phyloP scores from a whole-genome alignment of 805 yeast species.

The Candida ulmi region DNA sequence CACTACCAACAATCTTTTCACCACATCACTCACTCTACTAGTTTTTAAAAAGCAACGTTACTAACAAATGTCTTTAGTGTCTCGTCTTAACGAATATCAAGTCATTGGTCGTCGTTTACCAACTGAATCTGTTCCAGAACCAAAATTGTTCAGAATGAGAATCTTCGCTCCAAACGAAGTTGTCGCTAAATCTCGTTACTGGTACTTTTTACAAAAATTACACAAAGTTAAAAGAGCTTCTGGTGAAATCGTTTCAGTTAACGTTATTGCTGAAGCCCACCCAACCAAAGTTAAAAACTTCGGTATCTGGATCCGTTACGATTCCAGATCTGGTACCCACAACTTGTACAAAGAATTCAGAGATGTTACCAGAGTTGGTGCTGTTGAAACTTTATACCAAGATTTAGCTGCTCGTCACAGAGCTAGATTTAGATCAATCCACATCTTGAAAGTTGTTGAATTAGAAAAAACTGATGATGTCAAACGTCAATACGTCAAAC shows the following conservation, averaged over 20 bases:
- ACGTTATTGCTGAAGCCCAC: constrained; percentile 86
- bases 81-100: constrained; percentile 98
- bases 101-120: constrained; percentile 99
- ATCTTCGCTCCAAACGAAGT: constrained; percentile 98
- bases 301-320: constrained; percentile 99
- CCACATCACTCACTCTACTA: neutral
- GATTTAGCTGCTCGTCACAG: constrained; percentile 99
- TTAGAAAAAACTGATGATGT: constrained; percentile 96
- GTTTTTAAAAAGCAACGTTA: constrained; percentile 7
- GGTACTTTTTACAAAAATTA: constrained; percentile 99
- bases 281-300: constrained; percentile 99
- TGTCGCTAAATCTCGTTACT: constrained; percentile 99
- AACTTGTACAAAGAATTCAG: constrained; percentile 99
- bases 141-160: constrained; percentile 99
- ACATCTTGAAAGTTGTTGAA: constrained; percentile 99
- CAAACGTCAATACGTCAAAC: constrained; percentile 98
- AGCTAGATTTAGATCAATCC: constrained; percentile 99
- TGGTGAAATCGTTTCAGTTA: constrained; percentile 96
- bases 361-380: constrained; percentile 98
- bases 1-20: neutral
- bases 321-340: constrained; percentile 99
- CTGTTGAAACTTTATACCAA: constrained; percentile 97
- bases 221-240: constrained; percentile 99
- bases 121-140: constrained; percentile 97
- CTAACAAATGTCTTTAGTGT: constrained; percentile 42